These are phyloP conservation scores for Gossypium mustelinum DNA, from an alignment of 345 rosid genomes.

Conservation along the genomic window DNA sequence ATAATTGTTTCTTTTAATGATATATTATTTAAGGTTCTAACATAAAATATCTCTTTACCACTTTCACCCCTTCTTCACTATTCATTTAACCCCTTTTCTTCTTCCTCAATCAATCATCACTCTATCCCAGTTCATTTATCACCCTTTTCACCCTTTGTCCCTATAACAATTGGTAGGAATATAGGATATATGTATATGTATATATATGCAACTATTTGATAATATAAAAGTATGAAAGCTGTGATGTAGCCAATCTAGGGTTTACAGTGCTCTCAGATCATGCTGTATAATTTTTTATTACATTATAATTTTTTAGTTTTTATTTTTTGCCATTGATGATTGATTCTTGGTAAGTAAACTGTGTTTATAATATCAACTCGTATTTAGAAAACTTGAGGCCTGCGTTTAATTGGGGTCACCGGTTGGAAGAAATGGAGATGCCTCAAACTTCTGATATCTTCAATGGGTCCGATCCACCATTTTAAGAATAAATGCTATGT, in stretches of 20 bases:
- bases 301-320: neutral
- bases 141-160: constrained; percentile 2
- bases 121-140: neutral
- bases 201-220: constrained; percentile 5
- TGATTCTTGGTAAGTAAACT: neutral
- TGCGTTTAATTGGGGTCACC: constrained; percentile 9
- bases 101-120: neutral
- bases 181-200: neutral
- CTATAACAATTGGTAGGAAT: constrained; percentile 1
- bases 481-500: neutral
- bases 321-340: neutral
- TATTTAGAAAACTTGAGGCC: neutral
- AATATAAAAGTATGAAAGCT: neutral
- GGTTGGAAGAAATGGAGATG: neutral
- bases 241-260: neutral
- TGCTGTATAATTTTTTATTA: neutral
- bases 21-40: too few relatives aligned
- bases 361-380: constrained; percentile 3
- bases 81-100: constrained; percentile 6
- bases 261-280: neutral
- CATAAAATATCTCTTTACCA: neutral
- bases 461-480: neutral
- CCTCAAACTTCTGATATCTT: constrained; percentile 5
- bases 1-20: too few relatives aligned
- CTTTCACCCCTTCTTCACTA: neutral